Percentiles rank a stretch among this genome's conserved stretches.
Evolutionary conservation across 2,329 filamentous ascomycete species (phyloP).

Genomic region (Exophiala aquamarina): DNA sequence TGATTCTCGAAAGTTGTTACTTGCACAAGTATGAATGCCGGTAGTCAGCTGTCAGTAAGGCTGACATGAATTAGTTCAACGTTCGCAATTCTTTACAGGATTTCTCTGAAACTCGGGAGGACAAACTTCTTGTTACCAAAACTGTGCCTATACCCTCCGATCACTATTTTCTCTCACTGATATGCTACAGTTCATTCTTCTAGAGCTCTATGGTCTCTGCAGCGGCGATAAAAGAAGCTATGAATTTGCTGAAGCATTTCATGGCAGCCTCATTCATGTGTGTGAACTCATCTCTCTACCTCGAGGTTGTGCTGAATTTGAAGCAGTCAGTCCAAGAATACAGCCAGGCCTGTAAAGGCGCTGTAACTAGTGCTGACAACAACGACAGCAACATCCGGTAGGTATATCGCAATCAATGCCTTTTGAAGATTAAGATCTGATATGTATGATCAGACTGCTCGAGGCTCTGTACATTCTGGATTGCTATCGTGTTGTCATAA

Average conservation of each 20-base stretch:
- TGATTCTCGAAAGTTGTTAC: slow-evolving; percentile 13
- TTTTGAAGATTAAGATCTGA: too few species aligned
- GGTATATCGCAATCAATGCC: too few species aligned
- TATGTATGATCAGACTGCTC: too few species aligned
- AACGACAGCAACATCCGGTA: slow-evolving; percentile 7
- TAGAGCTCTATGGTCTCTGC: slow-evolving; percentile 16
- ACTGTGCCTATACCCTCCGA: slow-evolving; percentile 2
- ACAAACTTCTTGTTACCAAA: slow-evolving; percentile 8
- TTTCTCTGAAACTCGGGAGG: background rate
- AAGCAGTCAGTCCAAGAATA: slow-evolving; percentile 18
- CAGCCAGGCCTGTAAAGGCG: slow-evolving; percentile 2
- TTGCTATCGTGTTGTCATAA: slow-evolving; percentile 14
- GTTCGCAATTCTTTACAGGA: background rate
- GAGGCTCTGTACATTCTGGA: slow-evolving; percentile 18
- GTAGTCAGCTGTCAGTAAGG: background rate
- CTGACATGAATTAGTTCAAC: slow-evolving; percentile 7
- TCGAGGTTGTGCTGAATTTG: too few species aligned
- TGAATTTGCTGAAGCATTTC: slow-evolving; percentile 18
- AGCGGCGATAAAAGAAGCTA: slow-evolving; percentile 19
- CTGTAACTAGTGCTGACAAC: background rate
- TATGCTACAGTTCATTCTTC: slow-evolving; percentile 5
- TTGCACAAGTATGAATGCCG: background rate
- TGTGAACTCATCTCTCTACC: too few species aligned
- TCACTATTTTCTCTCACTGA: background rate
- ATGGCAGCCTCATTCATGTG: slow-evolving; percentile 8